Evolutionary conservation across 163 green algal genomes (phyloP), one percentile per base, ranked within the genome.

Genomic region (Trebouxia gelatinosa): DNA sequence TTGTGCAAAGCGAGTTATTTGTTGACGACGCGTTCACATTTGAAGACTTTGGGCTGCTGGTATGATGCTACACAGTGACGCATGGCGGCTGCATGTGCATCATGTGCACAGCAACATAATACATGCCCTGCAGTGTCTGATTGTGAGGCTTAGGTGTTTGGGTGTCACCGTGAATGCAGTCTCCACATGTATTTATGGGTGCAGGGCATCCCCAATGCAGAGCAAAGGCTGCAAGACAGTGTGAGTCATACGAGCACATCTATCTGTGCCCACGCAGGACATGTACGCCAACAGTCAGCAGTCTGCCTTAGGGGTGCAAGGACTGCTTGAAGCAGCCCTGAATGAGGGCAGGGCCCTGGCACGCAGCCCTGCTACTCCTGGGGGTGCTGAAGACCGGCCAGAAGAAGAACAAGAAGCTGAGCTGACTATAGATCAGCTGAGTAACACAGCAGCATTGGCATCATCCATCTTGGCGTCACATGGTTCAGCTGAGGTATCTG

Each of bases 21-120:
- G 38, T 40, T 6, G 3, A 32, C 17, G 77, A 65, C 35, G 85
- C 81, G 3, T 64, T 95, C 9, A 37, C 84, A 21, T 70, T 85
- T 0, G 85, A 90, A 28, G 91, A 96, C 72, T 91, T 96, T 74
- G 57, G 68, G 61, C 83, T 96, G 16, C 68, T 94, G 70, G 84
- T 76, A 31, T 19, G 68, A 46, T 46, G 31, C 31, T 29, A 46
- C 61, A 23, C 13, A 13, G 4, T 59, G 57, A 19, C 26, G 26
- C 57, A 9, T 29, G 21, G 1, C 21, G 26, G 57, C 21, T 31
- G 26, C 57, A 66, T 28, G 57, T 2, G 43, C 43, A 54, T 54
- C 11, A 23, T 54, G 43, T 54, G n/a, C 43, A 54, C 43, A 54
- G 9, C 11, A 9, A 39, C 17, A 26, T 66, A 5, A 37, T 5